Evolutionary conservation across 2,329 filamentous ascomycete species (phyloP), one percentile per base, ranked within the genome.

Genomic region (Cytospora chrysosperma): DNA sequence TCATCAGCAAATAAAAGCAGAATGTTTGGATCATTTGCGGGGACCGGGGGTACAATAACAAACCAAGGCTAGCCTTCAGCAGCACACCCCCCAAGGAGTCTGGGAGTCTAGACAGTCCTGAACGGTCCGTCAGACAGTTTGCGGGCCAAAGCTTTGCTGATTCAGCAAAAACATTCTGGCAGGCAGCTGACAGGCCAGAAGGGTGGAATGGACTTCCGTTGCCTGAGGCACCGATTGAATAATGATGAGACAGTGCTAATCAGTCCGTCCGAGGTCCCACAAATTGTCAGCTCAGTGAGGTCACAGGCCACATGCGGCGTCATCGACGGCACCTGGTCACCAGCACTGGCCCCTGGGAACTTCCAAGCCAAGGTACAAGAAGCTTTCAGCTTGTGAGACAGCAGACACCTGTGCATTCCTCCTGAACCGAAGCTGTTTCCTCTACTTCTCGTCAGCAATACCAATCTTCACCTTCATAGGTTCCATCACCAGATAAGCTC

Each of bases 1-100:
- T 52, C 40, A 37, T 43, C 30, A 55, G 59, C 59, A 43, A 61
- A 61, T 61, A n/a, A 61, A 55, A 61, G 28, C 50, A 53, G 59
- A 49, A 37, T 55, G 51, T 40, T 15, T 4, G 37, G 51, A 49
- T 55, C 54, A 61, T 53, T 47, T 61, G 59, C 59, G 59, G 59
- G 59, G 59, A 40, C 59, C n/a, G 43, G 43, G 43, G 21, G 43
- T n/a, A 47, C 21, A 47, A 47, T 47, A 47, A 47, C 43, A 47
- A 47, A n/a, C 43, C 21, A 47, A 47, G 43, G 43, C 43, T 24
- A 47, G n/a, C 21, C 43, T 47, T 47, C 21, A 24, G n/a, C n/a
- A 47, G n/a, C 43, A 47, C 43, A 47, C 43, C 1, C 43, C 43
- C 43, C 43, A 47, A 8, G 13, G 28, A 10, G 34, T 37, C 12